Conservation (phyloP, 2,329 filamentous ascomycete genomes). For the Aspergillus sp. region DNA sequence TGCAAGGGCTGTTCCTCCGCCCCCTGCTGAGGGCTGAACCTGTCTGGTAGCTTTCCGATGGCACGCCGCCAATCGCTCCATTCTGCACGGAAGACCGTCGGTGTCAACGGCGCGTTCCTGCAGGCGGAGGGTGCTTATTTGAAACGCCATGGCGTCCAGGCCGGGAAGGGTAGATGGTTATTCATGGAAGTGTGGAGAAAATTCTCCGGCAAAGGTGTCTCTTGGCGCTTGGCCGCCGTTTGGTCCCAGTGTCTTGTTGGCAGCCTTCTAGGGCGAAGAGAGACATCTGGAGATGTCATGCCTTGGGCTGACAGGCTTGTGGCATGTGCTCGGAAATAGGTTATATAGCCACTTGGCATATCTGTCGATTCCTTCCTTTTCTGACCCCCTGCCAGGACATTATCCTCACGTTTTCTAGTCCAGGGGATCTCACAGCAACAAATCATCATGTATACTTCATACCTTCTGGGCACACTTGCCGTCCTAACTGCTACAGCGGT, state of each 20-base stretch:
- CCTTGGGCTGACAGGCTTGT: neutral
- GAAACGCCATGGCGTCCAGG: neutral
- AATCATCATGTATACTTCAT: slow-evolving; percentile 13
- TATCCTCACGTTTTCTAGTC: neutral
- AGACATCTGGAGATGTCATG: neutral
- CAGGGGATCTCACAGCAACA: neutral
- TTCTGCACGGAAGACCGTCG: neutral
- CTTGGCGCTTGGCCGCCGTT: neutral
- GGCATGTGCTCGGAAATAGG: neutral
- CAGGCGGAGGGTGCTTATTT: neutral
- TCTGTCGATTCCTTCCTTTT: neutral
- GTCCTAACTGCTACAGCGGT: slow-evolving; percentile 5
- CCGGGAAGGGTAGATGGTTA: neutral
- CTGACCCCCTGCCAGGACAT: neutral
- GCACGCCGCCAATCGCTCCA: neutral
- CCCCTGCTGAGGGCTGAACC: neutral
- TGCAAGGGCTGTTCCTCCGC: neutral
- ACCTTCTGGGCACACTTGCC: slow-evolving; percentile 16
- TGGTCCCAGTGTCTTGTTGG: no score
- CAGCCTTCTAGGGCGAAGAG: no score
- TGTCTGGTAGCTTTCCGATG: neutral
- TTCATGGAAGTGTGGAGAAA: slow-evolving; percentile 7
- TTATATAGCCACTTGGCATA: neutral
- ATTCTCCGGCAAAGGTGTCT: neutral
- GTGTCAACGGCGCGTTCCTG: neutral